These are phyloP conservation scores for Aspergillus tanneri DNA, from an alignment of 2,329 filamentous ascomycete species.

Conservation along the genomic window DNA sequence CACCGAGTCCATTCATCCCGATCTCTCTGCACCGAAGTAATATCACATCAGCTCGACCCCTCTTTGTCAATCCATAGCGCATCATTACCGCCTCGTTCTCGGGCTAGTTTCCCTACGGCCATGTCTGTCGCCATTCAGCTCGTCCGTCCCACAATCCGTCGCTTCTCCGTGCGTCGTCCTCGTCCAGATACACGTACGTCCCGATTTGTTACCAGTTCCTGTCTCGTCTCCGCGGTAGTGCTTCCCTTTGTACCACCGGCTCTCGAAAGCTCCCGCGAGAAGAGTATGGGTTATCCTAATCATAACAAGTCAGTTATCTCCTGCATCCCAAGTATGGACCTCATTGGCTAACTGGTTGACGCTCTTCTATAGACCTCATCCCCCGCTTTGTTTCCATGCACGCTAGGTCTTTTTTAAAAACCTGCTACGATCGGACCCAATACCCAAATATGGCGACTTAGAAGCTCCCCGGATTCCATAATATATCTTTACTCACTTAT, in stretches of 20 bases:
- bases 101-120: not conserved
- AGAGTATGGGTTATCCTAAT: constrained; percentile 38
- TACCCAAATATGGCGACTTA: not conserved
- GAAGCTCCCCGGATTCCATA: not conserved
- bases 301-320: constrained; percentile 36
- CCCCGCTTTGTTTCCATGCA: constrained; percentile 45
- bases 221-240: constrained; percentile 44
- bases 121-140: constrained; percentile 26
- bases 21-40: too few species aligned
- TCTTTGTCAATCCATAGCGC: too few species aligned
- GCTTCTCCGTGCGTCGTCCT: constrained; percentile 46
- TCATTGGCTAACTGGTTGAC: constrained; percentile 1
- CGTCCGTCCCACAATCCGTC: constrained; percentile 41
- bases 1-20: too few species aligned
- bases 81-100: not conserved
- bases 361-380: constrained; percentile 30
- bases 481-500: not conserved
- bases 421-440: not conserved
- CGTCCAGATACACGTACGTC: constrained; percentile 40
- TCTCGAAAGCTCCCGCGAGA: constrained; percentile 46
- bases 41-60: too few species aligned
- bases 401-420: constrained; percentile 30
- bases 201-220: constrained; percentile 42
- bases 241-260: constrained; percentile 49
- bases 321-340: not conserved